Evolutionary conservation across 306 rosid species (phyloP).

Genomic region (Rosa chinensis): DNA sequence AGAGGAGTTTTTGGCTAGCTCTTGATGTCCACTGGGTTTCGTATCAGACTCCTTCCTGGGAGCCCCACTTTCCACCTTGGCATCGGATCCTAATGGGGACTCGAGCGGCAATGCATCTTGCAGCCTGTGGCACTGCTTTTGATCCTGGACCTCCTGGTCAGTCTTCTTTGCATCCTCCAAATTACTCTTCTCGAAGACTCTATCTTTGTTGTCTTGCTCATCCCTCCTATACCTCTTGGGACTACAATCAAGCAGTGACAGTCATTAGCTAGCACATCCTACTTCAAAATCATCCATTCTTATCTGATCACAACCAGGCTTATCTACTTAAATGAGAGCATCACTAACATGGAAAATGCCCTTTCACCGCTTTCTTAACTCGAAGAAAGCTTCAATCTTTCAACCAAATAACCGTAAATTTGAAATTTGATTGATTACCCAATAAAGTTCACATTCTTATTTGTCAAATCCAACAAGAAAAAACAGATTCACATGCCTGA

Average conservation of each 20-base stretch:
- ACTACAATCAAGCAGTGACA: slow-evolving; percentile 40
- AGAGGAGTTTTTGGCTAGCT: slow-evolving; percentile 45
- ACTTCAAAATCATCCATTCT: not conserved
- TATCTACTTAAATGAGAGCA: not conserved
- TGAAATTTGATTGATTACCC: not conserved
- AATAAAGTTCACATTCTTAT: not conserved
- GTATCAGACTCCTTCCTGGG: slow-evolving; percentile 40
- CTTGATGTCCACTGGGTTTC: slow-evolving; percentile 37
- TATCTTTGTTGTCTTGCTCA: slow-evolving; percentile 51
- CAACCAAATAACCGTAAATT: not conserved
- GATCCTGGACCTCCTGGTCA: slow-evolving; percentile 48
- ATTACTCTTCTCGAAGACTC: slow-evolving; percentile 32
- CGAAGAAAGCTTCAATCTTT: slow-evolving; percentile 13
- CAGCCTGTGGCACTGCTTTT: slow-evolving; percentile 35
- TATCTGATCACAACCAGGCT: not conserved
- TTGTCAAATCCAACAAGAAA: not conserved
- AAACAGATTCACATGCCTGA: not conserved
- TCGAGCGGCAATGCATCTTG: slow-evolving; percentile 43
- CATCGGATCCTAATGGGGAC: slow-evolving; percentile 26
- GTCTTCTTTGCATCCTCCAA: slow-evolving; percentile 34
- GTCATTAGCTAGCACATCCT: slow-evolving; percentile 3
- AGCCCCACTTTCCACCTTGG: slow-evolving; percentile 41
- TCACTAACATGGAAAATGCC: not conserved
- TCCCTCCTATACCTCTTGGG: slow-evolving; percentile 81
- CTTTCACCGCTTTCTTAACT: not conserved